Conservation (phyloP, 768 basidiomycete genomes). For the Phallus indusiatus region DNA sequence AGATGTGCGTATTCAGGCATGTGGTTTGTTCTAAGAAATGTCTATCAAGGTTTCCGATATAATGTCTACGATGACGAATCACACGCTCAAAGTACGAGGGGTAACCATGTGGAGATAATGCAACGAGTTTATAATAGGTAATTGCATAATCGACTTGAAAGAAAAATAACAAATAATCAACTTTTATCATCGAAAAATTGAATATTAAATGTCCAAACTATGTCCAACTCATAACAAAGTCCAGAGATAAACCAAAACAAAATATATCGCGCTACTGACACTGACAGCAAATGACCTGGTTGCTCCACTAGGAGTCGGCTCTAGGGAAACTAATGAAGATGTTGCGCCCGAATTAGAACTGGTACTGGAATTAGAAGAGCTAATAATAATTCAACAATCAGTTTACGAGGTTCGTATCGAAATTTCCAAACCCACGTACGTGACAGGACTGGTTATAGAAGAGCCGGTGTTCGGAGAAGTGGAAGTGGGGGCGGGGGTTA, state of each 20-base stretch:
- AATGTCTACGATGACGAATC: neutral
- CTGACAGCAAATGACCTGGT: neutral
- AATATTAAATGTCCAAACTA: neutral
- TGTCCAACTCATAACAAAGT: neutral
- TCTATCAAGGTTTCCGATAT: neutral
- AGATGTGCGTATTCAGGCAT: slow-evolving; percentile 40
- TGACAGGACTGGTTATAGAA: neutral
- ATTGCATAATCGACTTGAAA: too few species aligned
- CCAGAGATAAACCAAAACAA: neutral
- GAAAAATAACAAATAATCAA: too few species aligned
- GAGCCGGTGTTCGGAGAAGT: too few species aligned
- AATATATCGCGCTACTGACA: neutral
- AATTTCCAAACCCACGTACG: neutral
- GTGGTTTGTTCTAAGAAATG: neutral
- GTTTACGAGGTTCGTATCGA: neutral
- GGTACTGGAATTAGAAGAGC: neutral
- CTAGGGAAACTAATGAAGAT: neutral
- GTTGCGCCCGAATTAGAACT: neutral
- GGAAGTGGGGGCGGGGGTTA: too few species aligned
- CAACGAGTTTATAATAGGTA: too few species aligned
- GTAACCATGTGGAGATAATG: neutral
- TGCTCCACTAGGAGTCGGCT: neutral
- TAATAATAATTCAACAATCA: neutral
- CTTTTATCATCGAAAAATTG: too few species aligned
- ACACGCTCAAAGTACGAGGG: too few species aligned